phyloP scores from a whole-genome alignment of 1,284 basidiomycete genomes.

The Marasmius sp. region DNA sequence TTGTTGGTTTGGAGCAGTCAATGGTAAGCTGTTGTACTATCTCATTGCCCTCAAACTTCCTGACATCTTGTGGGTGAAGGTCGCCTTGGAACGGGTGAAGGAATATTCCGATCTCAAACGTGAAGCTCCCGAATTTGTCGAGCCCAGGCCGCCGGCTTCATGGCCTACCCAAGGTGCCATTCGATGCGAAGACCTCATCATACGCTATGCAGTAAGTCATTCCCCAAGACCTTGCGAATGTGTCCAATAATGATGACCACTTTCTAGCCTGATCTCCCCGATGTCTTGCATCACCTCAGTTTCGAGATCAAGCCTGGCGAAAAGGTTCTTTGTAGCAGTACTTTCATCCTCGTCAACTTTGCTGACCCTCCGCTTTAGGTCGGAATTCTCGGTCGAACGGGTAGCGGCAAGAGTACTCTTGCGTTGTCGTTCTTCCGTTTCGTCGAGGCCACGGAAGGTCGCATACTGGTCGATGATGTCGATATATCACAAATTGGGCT shows the following conservation, averaged over 20 bases:
- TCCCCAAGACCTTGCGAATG: slow-evolving; percentile 1
- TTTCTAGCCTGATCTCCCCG: slow-evolving; percentile 73
- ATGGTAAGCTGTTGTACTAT: slow-evolving; percentile 56
- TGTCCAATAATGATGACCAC: slow-evolving; percentile 5
- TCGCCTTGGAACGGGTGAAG: slow-evolving; percentile 89
- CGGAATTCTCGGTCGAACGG: slow-evolving; percentile 89
- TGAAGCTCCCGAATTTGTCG: slow-evolving; percentile 80
- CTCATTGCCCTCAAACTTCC: slow-evolving; percentile 6
- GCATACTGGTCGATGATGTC: slow-evolving; percentile 85
- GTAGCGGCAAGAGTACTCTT: slow-evolving; percentile 87
- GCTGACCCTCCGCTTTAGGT: slow-evolving; percentile 38
- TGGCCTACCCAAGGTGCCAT: slow-evolving; percentile 85
- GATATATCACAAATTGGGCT: slow-evolving; percentile 88
- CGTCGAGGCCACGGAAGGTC: slow-evolving; percentile 83
- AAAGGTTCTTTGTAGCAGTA: slow-evolving; percentile 42
- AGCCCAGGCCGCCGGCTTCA: slow-evolving; percentile 78
- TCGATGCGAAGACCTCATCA: slow-evolving; percentile 77
- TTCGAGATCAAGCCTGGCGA: slow-evolving; percentile 79
- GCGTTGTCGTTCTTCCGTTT: slow-evolving; percentile 96
- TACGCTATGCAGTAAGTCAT: slow-evolving; percentile 82
- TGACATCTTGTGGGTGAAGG: slow-evolving; percentile 38
- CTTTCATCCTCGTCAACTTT: not conserved
- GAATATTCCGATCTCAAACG: slow-evolving; percentile 82
- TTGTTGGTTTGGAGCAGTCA: slow-evolving; percentile 86
- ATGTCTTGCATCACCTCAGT: slow-evolving; percentile 82